These are phyloP conservation scores for Saccharum spontaneum DNA, from an alignment of 176 grass and related monocot genomes.

Conservation along the genomic window DNA sequence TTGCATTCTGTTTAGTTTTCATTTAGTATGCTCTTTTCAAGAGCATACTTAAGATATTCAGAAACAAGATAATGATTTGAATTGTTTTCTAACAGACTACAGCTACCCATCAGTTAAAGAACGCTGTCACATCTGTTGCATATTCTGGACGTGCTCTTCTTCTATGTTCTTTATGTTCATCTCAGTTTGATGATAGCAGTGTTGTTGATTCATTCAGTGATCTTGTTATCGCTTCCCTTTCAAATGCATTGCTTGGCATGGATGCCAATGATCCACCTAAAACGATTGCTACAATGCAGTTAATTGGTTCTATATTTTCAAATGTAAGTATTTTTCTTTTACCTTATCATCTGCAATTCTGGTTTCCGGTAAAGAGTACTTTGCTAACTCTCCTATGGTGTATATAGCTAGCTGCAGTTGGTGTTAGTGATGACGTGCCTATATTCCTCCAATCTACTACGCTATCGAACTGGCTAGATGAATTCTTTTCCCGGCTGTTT, in stretches of 20 bases:
- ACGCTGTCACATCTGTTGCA: slow-evolving; percentile 88
- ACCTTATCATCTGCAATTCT: slow-evolving; percentile 32
- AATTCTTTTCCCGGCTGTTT: slow-evolving; percentile 87
- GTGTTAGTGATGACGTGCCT: slow-evolving; percentile 51
- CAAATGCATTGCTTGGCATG: slow-evolving; percentile 98
- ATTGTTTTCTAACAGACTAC: slow-evolving; percentile 69
- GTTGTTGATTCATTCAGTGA: slow-evolving; percentile 47
- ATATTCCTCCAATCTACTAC: slow-evolving; percentile 64
- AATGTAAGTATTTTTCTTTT: slow-evolving; percentile 63
- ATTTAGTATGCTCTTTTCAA: not conserved
- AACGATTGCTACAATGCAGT: slow-evolving; percentile 90
- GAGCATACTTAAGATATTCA: slow-evolving; percentile 6
- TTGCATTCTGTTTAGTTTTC: slow-evolving; percentile 16
- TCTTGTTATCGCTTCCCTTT: slow-evolving; percentile 74
- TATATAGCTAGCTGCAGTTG: slow-evolving; percentile 76
- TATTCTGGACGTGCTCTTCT: slow-evolving; percentile 82
- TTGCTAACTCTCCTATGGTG: slow-evolving; percentile 40
- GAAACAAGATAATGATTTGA: slow-evolving; percentile 10
- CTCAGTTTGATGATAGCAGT: slow-evolving; percentile 51
- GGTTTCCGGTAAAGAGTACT: slow-evolving; percentile 2
- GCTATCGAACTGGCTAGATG: slow-evolving; percentile 88
- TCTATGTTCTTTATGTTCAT: slow-evolving; percentile 53
- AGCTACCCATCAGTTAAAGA: slow-evolving; percentile 96
- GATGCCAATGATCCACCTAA: slow-evolving; percentile 99
- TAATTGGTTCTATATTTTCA: slow-evolving; percentile 97